Base-by-base conservation (phyloP, 2,329 filamentous ascomycete species). In the Stemphylium vesicarium region DNA sequence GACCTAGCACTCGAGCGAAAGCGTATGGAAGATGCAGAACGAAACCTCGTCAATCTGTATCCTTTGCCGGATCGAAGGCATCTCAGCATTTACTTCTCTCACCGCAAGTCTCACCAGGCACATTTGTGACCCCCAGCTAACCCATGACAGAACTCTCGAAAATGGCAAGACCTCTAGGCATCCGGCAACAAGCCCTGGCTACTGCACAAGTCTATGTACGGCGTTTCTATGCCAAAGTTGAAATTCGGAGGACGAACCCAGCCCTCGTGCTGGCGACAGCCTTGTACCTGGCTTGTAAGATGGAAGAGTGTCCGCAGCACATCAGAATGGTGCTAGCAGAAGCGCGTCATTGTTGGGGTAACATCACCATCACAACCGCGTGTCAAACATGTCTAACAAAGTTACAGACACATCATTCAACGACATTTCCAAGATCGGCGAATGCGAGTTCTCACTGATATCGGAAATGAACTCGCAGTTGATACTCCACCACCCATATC, bases 231-330 rank as follows among this genome's bases (percentile, higher is more conserved):
- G 87, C 87, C 40, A 91, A 90, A 66, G 90, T 96, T 66, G 92
- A 96, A 70, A 92, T 98, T 62, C 89, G 94, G 53, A 87, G 89
- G 60, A 96, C 93, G 42, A 99, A 98, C 68, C 92, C 94, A 4
- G 96, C 96, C 72, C 86, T 98, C 32, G 87, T 98, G 54, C 84
- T 96, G 62, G 89, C 92, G n/a, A 98, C 95, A 1, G 91, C 94
- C 4, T 84, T 98, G 57, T 99, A 99, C 75, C 82, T 99, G 32
- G 93, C 95, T 16, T 96, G 92, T 80, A 99, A 99, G 78, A 96
- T 96, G 86, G 95, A 99, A 75, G 95, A 99, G 76, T 93, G 88
- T 45, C 95, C 95, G 2, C 94, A 98, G 75, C 95, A 99, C 75
- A 98, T 99, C 68, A 86, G 95, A 26, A 85, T 96, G 60, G 88